Base-by-base conservation (phyloP, 495 filamentous ascomycete genomes). In the Articulospora tetracladia region DNA sequence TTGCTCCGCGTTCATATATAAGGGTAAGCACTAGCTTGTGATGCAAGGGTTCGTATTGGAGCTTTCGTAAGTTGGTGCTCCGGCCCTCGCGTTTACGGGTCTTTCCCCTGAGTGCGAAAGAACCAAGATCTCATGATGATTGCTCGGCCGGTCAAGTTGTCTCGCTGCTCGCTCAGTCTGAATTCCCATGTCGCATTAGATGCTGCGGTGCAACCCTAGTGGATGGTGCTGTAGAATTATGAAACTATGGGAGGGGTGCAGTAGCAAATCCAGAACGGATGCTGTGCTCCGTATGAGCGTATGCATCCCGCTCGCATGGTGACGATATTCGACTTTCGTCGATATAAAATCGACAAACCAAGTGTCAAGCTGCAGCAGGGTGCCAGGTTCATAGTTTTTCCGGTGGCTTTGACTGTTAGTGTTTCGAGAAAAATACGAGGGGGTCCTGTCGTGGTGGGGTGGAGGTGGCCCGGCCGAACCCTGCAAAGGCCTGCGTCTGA, bases 261-360 rank as follows among this genome's bases (percentile, higher is more conserved):
- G 30, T 44, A 44, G 39, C 39, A 44, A 19, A 44, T 15, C n/a
- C 30, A 17, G 4, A 44, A 44, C 39, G 39, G 39, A 44, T 44
- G 15, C 39, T 17, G 10, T 44, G 8, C 39, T 12, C 39, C 39
- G 39, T 44, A 15, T 44, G 15, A 44, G 39, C 11, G 39, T 27
- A 51, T 51, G 10, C 48, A 6, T 47, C 48, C 48, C 48, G 48
- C 48, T 51, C 51, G 51, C 51, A 53, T 28, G 23, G 51, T 53
- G 51, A 53, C n/a, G 27, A 53, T 53, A 53, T 32, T 28, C 24
- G 10, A 13, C 28, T 28, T 17, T 44, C 3, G 17, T 44, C 11
- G n/a, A 44, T 44, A 44, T 44, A 12, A 44, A 44, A 44, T 44
- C n/a, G 39, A n/a, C 17, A 44, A 17, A 44, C 3, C 15, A 44